Base-by-base conservation (phyloP, 78 protist species). In the Emiliania huxleyi region DNA sequence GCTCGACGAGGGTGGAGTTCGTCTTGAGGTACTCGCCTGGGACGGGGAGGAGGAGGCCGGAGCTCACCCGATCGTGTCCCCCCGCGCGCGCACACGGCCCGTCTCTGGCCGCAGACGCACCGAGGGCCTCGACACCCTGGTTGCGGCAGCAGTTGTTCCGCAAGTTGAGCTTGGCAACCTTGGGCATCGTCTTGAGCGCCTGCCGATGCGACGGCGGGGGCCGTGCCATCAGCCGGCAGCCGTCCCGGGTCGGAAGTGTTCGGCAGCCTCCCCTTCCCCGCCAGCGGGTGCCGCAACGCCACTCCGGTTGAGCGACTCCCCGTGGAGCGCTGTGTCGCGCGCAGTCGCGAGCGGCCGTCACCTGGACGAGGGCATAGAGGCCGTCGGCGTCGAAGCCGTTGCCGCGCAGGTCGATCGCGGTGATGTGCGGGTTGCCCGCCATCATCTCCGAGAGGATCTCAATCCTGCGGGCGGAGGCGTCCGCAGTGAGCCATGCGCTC, bases 181-280 rank as follows among this genome's bases (percentile, higher is more conserved):
- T 71, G 37, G 81, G 81, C 81, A 71, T 71, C n/a, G 81, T 71
- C 81, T 71, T 71, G n/a, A 71, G 81, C 8, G 81, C 81, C 42
- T 52, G 15, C 62, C n/a, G n/a, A n/a, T n/a, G n/a, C n/a, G n/a
- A n/a, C n/a, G n/a, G n/a, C n/a, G n/a, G n/a, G n/a, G n/a, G n/a
- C n/a, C n/a, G n/a, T n/a, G n/a, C n/a, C n/a, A n/a, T n/a, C n/a
- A n/a, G n/a, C n/a, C n/a, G n/a, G n/a, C n/a, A n/a, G n/a, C n/a
- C n/a, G n/a, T n/a, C n/a, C n/a, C n/a, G n/a, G n/a, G n/a, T n/a
- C n/a, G n/a, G n/a, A n/a, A n/a, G n/a, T n/a, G n/a, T n/a, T n/a
- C n/a, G n/a, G n/a, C n/a, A n/a, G n/a, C n/a, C n/a, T n/a, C n/a
- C n/a, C n/a, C n/a, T n/a, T n/a, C n/a, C n/a, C n/a, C n/a, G n/a